Percentiles rank a stretch among this genome's conserved stretches.
Evolutionary conservation across 345 rosid genomes (phyloP).

Genomic region (Turnera subulata): DNA sequence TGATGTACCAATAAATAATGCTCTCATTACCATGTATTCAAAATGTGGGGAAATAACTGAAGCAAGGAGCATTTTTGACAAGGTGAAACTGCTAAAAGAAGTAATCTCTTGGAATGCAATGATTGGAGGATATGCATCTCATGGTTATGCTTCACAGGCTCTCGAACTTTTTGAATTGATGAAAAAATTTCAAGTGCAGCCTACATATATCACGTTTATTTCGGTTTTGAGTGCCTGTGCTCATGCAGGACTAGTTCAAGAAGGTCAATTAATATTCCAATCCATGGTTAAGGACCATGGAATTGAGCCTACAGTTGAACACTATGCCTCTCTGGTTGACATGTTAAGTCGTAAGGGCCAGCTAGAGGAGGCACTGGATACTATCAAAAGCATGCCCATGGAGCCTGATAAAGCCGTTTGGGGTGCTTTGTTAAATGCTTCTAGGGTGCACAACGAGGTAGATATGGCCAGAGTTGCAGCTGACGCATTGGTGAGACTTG

Average conservation of each 20-base stretch:
- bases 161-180: constrained; percentile 45
- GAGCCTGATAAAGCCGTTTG: constrained; percentile 63
- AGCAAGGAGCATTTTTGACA: constrained; percentile 46
- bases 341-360: constrained; percentile 50
- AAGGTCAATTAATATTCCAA: constrained; percentile 44
- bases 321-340: constrained; percentile 60
- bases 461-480: constrained; percentile 58
- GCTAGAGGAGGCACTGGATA: constrained; percentile 52
- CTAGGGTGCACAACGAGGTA: constrained; percentile 50
- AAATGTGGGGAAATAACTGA: constrained; percentile 58
- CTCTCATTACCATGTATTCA: constrained; percentile 68
- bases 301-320: constrained; percentile 56
- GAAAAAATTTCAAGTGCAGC: constrained; percentile 43
- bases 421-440: constrained; percentile 78
- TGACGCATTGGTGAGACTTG: constrained; percentile 57
- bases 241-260: constrained; percentile 58
- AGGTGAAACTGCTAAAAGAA: constrained; percentile 40
- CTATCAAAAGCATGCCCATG: constrained; percentile 54
- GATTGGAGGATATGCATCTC: constrained; percentile 78
- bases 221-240: constrained; percentile 68
- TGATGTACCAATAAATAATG: constrained; percentile 51
- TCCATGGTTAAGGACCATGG: constrained; percentile 50
- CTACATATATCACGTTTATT: constrained; percentile 61
- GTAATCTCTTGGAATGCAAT: constrained; percentile 83
- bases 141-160: constrained; percentile 58